These are phyloP conservation scores for Candida ficus DNA, from an alignment of 805 yeast species.

Conservation along the genomic window DNA sequence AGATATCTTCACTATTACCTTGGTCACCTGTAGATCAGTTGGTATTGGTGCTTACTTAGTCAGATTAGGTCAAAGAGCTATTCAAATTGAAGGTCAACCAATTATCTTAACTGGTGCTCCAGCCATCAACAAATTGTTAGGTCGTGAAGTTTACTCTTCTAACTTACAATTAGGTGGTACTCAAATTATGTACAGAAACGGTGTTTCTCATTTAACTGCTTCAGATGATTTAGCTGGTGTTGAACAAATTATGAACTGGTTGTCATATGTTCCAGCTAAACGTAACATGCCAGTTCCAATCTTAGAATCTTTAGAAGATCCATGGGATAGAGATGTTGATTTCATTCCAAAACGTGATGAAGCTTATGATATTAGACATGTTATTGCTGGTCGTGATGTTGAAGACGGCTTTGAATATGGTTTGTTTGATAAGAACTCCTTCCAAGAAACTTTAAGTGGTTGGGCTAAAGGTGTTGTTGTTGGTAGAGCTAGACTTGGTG, in stretches of 20 bases:
- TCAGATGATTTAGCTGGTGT: slow-evolving; percentile 95
- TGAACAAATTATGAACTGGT: slow-evolving; percentile 90
- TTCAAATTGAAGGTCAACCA: slow-evolving; percentile 98
- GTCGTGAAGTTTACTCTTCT: slow-evolving; percentile 95
- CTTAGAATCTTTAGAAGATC: slow-evolving; percentile 62
- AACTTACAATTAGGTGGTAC: slow-evolving; percentile 99
- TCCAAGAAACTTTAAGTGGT: slow-evolving; percentile 94
- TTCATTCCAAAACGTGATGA: slow-evolving; percentile 68
- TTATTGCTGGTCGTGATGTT: slow-evolving; percentile 79
- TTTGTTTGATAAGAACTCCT: slow-evolving; percentile 86
- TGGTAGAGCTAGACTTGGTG: slow-evolving; percentile 98
- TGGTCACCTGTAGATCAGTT: slow-evolving; percentile 99
- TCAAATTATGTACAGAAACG: slow-evolving; percentile 96
- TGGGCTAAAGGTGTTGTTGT: slow-evolving; percentile 99
- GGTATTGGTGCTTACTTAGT: slow-evolving; percentile 99
- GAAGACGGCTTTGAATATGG: slow-evolving; percentile 79
- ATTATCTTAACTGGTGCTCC: slow-evolving; percentile 99
- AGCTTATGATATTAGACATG: slow-evolving; percentile 88
- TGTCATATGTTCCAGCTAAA: slow-evolving; percentile 89
- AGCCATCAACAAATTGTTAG: slow-evolving; percentile 92
- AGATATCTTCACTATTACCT: slow-evolving; percentile 95
- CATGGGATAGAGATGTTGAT: slow-evolving; percentile 92
- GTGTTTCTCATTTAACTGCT: slow-evolving; percentile 98
- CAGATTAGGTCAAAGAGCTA: slow-evolving; percentile 97
- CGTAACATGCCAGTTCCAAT: slow-evolving; percentile 90